Evolutionary conservation across 306 rosid genomes (phyloP).

Genomic region (Luffa acutangula): DNA sequence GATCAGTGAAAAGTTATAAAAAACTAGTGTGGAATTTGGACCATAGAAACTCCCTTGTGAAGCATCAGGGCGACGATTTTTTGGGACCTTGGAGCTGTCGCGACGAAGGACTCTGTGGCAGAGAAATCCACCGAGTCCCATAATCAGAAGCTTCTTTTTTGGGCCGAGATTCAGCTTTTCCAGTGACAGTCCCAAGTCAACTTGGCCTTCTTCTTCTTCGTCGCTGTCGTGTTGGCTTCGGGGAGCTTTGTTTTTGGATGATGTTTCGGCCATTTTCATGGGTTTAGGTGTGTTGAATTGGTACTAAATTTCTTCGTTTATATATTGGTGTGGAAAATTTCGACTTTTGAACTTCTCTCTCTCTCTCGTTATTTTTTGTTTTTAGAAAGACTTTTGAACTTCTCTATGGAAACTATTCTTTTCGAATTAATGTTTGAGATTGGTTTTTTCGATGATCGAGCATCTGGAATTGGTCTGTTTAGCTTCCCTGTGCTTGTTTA

Average conservation of each 20-base stretch:
- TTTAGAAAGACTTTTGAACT: neutral
- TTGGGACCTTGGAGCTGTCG: neutral
- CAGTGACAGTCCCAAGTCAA: neutral
- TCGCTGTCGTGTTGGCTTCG: neutral
- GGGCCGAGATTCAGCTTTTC: conserved; percentile 15
- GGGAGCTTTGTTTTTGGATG: neutral
- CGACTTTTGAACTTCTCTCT: neutral
- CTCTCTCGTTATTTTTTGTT: too few species aligned
- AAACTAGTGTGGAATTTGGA: neutral
- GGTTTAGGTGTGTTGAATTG: neutral
- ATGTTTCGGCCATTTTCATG: neutral
- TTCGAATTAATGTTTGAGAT: neutral
- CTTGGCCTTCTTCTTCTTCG: neutral
- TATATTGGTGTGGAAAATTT: neutral
- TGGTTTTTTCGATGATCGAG: neutral
- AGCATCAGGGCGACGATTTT: conserved; percentile 1
- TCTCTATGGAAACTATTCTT: neutral
- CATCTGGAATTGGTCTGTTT: neutral
- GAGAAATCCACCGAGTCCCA: conserved; percentile 24
- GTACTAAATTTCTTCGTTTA: neutral
- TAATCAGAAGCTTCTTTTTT: conserved; percentile 26
- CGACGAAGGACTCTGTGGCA: conserved; percentile 16
- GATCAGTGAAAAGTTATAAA: neutral
- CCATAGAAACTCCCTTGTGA: conserved; percentile 14
- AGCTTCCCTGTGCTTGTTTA: neutral